Conservation (phyloP, 2,329 filamentous ascomycete genomes). For the Ceratocystis diversiconidia region DNA sequence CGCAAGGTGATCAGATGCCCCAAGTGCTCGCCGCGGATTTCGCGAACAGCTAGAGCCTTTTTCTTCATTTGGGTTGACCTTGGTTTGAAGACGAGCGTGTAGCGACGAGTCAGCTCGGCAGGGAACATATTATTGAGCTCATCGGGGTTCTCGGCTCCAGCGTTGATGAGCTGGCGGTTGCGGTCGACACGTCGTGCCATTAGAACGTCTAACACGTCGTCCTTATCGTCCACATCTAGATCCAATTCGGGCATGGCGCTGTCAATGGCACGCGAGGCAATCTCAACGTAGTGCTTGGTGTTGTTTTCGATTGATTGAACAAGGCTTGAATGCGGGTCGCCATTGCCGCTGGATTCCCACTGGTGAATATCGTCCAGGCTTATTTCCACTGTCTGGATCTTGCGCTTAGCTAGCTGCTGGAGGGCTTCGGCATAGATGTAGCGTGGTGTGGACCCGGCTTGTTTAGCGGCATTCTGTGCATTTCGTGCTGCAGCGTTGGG, state of each 20-base stretch:
- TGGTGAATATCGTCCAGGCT: constrained; percentile 76
- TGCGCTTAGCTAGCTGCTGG: constrained; percentile 73
- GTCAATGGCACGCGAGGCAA: constrained; percentile 79
- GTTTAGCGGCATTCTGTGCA: constrained; percentile 35
- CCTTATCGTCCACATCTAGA: constrained; percentile 73
- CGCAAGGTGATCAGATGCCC: constrained; percentile 87
- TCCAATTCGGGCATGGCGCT: constrained; percentile 67
- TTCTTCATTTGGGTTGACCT: constrained; percentile 54
- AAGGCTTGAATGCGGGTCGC: constrained; percentile 55
- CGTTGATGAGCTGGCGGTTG: constrained; percentile 60
- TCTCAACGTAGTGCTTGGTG: constrained; percentile 88
- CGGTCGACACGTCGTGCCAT: constrained; percentile 81
- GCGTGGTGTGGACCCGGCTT: constrained; percentile 42
- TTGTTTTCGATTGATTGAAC: constrained; percentile 79
- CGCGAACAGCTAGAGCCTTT: constrained; percentile 71
- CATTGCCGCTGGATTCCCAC: constrained; percentile 59
- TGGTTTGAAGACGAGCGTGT: constrained; percentile 93
- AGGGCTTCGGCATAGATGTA: constrained; percentile 81
- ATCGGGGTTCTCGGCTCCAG: constrained; percentile 52
- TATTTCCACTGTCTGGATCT: constrained; percentile 62
- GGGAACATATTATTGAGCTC: constrained; percentile 69
- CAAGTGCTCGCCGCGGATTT: constrained; percentile 84
- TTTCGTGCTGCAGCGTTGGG: constrained; percentile 36
- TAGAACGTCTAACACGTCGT: constrained; percentile 91
- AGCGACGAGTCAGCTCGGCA: constrained; percentile 78